phyloP scores from a whole-genome alignment of 31 red algal genomes.

The Porphyra umbilicalis region DNA sequence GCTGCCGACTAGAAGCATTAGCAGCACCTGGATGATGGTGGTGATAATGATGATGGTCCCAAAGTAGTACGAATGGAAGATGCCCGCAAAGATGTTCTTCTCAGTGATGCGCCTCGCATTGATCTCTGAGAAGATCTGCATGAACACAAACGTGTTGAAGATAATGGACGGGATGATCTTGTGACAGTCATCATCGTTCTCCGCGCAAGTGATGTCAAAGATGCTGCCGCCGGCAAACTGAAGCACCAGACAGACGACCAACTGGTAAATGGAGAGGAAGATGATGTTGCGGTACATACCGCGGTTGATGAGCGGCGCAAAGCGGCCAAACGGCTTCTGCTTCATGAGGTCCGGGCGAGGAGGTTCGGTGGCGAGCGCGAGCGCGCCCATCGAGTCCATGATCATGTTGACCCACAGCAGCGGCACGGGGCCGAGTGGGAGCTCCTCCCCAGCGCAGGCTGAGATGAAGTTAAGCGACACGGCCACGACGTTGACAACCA shows the following conservation, averaged over 20 bases:
- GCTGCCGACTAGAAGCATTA: constrained; percentile 67
- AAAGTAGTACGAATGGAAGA: constrained; percentile 48
- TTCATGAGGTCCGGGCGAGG: constrained; percentile 71
- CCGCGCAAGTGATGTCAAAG: constrained; percentile 34
- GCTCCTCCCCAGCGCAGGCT: constrained; percentile 55
- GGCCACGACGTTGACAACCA: constrained; percentile 90
- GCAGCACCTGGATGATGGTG: constrained; percentile 46
- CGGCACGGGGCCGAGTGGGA: constrained; percentile 75
- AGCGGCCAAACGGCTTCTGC: constrained; percentile 59
- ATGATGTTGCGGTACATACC: constrained; percentile 87
- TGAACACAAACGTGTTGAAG: constrained; percentile 94
- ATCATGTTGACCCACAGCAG: constrained; percentile 97
- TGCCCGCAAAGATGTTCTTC: constrained; percentile 62
- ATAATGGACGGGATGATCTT: constrained; percentile 60
- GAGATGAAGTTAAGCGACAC: constrained; percentile 79
- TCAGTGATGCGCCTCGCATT: constrained; percentile 60
- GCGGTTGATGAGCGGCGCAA: constrained; percentile 75
- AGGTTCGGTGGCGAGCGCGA: constrained; percentile 89
- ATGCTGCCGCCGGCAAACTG: constrained; percentile 56
- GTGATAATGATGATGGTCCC: constrained; percentile 55
- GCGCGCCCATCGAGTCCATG: constrained; percentile 94
- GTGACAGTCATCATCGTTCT: constrained; percentile 8
- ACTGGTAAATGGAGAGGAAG: constrained; percentile 68
- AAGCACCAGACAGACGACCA: constrained; percentile 71
- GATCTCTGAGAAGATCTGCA: constrained; percentile 82